Evolutionary conservation across 23 red algal genomes (phyloP).

Genomic region (Gracilaria vermiculophylla): DNA sequence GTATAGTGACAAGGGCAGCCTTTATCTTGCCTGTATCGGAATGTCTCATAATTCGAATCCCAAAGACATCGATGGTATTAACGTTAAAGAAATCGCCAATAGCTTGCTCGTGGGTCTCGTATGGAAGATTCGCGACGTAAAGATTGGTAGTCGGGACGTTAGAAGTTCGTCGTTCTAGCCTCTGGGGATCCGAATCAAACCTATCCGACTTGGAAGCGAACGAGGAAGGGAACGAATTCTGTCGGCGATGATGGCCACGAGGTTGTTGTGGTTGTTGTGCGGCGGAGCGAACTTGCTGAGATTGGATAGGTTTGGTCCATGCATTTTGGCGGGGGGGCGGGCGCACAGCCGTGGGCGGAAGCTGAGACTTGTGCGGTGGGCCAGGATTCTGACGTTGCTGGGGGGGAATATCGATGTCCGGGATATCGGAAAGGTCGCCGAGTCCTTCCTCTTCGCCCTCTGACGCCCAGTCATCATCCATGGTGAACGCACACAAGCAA

Average conservation of each 20-base stretch:
- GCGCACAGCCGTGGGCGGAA: not conserved
- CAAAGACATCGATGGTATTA: not conserved
- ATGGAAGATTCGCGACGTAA: slow-evolving; percentile 34
- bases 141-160: not conserved
- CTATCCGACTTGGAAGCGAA: slow-evolving; percentile 6
- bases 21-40: slow-evolving; percentile 30
- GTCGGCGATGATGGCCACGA: not conserved
- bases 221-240: not conserved
- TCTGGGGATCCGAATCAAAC: not conserved
- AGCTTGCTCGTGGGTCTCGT: slow-evolving; percentile 15
- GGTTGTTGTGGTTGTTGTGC: not conserved
- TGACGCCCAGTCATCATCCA: slow-evolving; percentile 68
- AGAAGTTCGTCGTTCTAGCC: not conserved
- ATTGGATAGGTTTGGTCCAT: slow-evolving; percentile 46
- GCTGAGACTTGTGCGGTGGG: not conserved
- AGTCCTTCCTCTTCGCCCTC: slow-evolving; percentile 46
- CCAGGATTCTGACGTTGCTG: not conserved
- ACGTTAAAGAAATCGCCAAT: slow-evolving; percentile 39
- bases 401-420: slow-evolving; percentile 28
- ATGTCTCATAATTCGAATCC: slow-evolving; percentile 36
- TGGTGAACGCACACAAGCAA: not conserved
- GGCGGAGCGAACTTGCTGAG: slow-evolving; percentile 24
- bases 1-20: slow-evolving; percentile 47
- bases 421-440: slow-evolving; percentile 54
- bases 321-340: slow-evolving; percentile 46